A percentile compares a stretch with the other conserved stretches of the same genome.
These are phyloP conservation scores for Boletus eberwhitei DNA, from an alignment of 768 basidiomycete species.

Conservation along the genomic window DNA sequence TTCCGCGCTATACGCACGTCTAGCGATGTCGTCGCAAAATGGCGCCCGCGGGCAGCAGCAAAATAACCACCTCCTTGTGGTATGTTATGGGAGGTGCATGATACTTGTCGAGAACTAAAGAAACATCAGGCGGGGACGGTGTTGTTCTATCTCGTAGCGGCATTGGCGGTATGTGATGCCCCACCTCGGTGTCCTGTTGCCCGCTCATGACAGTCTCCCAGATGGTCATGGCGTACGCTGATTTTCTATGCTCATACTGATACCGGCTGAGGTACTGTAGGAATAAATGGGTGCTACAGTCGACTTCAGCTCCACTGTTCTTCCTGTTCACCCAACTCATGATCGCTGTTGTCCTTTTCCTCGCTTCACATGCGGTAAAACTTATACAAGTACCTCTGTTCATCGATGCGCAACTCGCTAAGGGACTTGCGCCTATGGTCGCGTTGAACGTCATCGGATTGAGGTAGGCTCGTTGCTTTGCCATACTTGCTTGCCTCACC, in stretches of 20 bases:
- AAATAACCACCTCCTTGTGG: conserved; percentile 30
- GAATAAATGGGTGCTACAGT: conserved; percentile 89
- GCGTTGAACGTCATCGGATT: conserved; percentile 77
- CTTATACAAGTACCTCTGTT: conserved; percentile 65
- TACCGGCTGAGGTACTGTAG: conserved; percentile 36
- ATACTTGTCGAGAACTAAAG: conserved; percentile 4
- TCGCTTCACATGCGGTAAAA: conserved; percentile 56
- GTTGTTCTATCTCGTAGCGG: conserved; percentile 85
- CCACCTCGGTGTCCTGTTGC: not conserved
- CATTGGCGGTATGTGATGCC: conserved; percentile 63
- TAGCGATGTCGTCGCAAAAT: conserved; percentile 26
- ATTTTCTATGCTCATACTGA: conserved; percentile 19
- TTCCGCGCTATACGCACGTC: not conserved
- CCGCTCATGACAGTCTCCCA: conserved; percentile 27
- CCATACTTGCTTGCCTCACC: not conserved
- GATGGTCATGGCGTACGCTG: conserved; percentile 87
- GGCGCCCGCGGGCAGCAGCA: conserved; percentile 31
- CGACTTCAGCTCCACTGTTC: conserved; percentile 74
- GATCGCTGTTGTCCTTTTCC: conserved; percentile 77
- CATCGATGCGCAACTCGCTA: conserved; percentile 62
- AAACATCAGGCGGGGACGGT: conserved; percentile 63
- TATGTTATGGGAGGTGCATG: conserved; percentile 16
- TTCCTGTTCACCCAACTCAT: conserved; percentile 79
- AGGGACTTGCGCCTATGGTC: conserved; percentile 74
- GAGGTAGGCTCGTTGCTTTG: conserved; percentile 49